phyloP scores from a whole-genome alignment of 1,284 basidiomycete genomes.

The Marasmius oreades region DNA sequence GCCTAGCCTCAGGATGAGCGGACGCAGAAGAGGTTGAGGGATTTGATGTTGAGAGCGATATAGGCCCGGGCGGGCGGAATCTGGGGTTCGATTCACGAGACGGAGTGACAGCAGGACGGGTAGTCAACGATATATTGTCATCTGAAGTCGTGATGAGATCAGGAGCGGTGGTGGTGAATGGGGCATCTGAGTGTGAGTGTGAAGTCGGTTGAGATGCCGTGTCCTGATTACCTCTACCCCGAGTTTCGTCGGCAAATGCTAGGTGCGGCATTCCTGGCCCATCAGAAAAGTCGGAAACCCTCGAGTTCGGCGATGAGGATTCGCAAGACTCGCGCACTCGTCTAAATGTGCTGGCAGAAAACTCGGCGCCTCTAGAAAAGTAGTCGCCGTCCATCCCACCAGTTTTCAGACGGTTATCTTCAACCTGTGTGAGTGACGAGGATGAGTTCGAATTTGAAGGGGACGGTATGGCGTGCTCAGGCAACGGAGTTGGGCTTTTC shows the following conservation, averaged over 20 bases:
- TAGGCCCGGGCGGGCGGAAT: background rate
- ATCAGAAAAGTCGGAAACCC: background rate
- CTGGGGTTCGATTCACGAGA: background rate
- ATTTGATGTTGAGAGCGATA: background rate
- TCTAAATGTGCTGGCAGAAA: slow-evolving; percentile 5
- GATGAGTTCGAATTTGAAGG: background rate
- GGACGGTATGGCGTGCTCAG: background rate
- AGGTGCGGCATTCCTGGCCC: background rate
- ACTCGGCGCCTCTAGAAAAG: slow-evolving; percentile 12
- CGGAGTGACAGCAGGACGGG: background rate
- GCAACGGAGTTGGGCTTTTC: background rate
- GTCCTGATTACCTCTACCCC: too few species aligned
- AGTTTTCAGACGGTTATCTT: background rate
- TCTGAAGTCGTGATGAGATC: background rate
- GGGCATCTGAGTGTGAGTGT: background rate
- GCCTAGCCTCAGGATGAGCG: slow-evolving; percentile 1
- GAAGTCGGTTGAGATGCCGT: too few species aligned
- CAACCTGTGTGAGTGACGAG: background rate
- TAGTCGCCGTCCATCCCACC: slow-evolving; percentile 7
- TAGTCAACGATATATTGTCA: background rate
- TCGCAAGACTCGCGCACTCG: background rate
- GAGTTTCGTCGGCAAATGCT: too few species aligned
- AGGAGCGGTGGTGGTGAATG: background rate
- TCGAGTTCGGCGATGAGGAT: background rate
- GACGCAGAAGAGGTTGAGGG: background rate